These are phyloP conservation scores for Silene coronaria DNA, from an alignment of 179 eudicot species.

Conservation along the genomic window DNA sequence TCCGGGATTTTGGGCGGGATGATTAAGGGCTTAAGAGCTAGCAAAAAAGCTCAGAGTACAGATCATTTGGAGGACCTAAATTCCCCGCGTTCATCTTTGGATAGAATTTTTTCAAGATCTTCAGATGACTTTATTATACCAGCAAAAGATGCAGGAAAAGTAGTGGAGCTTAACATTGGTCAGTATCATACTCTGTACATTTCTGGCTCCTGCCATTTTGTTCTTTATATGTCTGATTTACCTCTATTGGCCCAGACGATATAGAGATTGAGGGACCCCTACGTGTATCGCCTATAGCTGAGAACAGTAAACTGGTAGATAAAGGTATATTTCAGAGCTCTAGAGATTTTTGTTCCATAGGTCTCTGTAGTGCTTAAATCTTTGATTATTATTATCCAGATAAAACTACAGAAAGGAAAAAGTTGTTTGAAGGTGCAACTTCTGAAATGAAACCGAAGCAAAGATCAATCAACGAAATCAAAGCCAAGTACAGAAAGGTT, in stretches of 20 bases:
- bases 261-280: conserved; percentile 76
- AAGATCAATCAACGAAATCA: conserved; percentile 68
- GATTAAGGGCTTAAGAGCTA: conserved; percentile 49
- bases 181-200: conserved; percentile 8
- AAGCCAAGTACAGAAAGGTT: conserved; percentile 66
- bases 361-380: conserved; percentile 2
- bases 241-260: conserved; percentile 50
- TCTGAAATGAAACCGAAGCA: conserved; percentile 48
- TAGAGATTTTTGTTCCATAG: neutral
- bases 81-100: conserved; percentile 42
- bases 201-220: conserved; percentile 12
- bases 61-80: conserved; percentile 24
- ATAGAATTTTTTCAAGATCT: conserved; percentile 39
- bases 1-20: conserved; percentile 54
- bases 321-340: conserved; percentile 28
- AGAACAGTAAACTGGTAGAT: conserved; percentile 18
- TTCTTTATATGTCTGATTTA: conserved; percentile 13
- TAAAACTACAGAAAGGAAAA: conserved; percentile 52
- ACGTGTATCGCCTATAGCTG: conserved; percentile 38
- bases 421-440: conserved; percentile 58
- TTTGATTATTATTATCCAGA: conserved; percentile 33
- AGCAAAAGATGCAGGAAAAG: conserved; percentile 25
- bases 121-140: conserved; percentile 35
- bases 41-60: conserved; percentile 33
- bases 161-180: conserved; percentile 62